Evolutionary conservation across 148 eudicot genomes (phyloP), one percentile per base, ranked within the genome.

Genomic region (Chenopodium suecicum): DNA sequence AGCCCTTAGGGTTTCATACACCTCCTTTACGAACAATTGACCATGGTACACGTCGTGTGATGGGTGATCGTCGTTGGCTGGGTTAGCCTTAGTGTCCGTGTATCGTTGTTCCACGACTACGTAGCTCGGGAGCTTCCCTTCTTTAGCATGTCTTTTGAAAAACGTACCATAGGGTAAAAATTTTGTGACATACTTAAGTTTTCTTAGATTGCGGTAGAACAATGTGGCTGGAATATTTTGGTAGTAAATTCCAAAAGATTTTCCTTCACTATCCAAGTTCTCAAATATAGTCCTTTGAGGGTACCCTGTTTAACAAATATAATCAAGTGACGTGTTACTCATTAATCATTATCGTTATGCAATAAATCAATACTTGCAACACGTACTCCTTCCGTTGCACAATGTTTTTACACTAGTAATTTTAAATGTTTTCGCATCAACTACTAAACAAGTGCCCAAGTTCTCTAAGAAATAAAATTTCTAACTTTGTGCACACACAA

Each of bases 221-320:
- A 92, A 86, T 0, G 92, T 89, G 2, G 96, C 93, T 20, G 98
- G 98, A 67, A 92, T 90, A 50, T 94, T 88, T 79, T 94, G 96
- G 84, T 84, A 94, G 84, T 94, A 94, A 22, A 94, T 94, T 9
- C 93, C 88, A 74, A 92, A 94, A 3, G 88, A 76, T 5, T 85
- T 22, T 7, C 91, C 92, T 22, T 82, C 91, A 47, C 82, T 87
- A 10, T 91, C 86, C 9, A 94, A 76, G 76, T 91, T 90, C 64
- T 94, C 98, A 78, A 94, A 94, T 8, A 94, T 92, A 13, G 98
- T 94, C 65, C 96, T 82, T 71, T 94, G 98, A 0, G 98, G 93
- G 79, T 90, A 92, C 44, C 96, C 90, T 87, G 47, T 64, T 29
- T 14, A 19, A 74, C 8, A 74, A 4, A 12, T 50, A 25, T 8